Conservation (phyloP, 163 green algal species). For the Chlorella variabilis region DNA sequence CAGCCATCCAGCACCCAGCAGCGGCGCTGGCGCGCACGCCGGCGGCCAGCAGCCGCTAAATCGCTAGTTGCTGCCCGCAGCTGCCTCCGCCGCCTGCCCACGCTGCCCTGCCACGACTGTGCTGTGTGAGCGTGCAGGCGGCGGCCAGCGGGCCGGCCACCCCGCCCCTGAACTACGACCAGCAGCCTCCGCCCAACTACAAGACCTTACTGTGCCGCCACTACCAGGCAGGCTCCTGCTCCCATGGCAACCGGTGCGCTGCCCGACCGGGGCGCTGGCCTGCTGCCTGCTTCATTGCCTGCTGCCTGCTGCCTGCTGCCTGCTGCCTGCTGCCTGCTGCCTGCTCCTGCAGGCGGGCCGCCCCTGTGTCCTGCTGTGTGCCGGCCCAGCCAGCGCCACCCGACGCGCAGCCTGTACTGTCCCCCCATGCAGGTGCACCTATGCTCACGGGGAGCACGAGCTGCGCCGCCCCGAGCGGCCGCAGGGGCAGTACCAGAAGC, state of each 20-base stretch:
- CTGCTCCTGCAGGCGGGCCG: no score
- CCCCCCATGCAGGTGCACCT: conserved; percentile 1
- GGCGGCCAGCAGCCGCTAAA: no score
- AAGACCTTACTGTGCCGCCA: conserved; percentile 12
- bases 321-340: no score
- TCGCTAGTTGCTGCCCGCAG: not conserved
- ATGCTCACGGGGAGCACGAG: conserved; percentile 10
- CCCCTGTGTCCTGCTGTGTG: no score
- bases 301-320: not conserved
- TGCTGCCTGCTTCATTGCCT: no score
- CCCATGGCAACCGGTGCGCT: not conserved
- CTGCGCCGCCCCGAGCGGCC: not conserved
- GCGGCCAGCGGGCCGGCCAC: not conserved
- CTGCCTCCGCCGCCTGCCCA: not conserved
- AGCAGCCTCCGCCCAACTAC: not conserved
- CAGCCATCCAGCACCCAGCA: no score
- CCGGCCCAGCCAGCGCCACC: no score
- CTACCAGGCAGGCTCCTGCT: not conserved
- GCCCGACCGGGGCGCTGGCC: no score
- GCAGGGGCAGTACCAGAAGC: not conserved
- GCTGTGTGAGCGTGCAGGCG: no score
- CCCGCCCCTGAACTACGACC: not conserved
- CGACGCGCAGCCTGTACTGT: not conserved
- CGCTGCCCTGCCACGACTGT: no score
- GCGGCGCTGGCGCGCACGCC: no score